Evolutionary conservation across 345 rosid genomes (phyloP), one percentile per base, ranked within the genome.

Genomic region (Eucalyptus marginata): DNA sequence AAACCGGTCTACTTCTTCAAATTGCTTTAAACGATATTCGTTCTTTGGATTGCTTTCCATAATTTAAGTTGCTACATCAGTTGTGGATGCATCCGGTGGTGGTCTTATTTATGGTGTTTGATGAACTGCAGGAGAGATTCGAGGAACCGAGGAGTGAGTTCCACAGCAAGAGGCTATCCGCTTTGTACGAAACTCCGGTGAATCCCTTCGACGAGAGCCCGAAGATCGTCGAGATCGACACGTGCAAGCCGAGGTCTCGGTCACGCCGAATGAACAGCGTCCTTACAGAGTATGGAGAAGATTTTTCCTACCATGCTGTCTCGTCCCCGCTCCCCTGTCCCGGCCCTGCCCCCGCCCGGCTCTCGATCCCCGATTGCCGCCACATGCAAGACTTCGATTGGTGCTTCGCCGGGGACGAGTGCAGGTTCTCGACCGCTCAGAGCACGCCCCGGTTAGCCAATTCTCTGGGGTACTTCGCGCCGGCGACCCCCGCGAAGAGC

Each of bases 141-240:
- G 96, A 94, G 66, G 93, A 94, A 13, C 36, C 92, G 3, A 92
- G 94, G 90, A 91, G 90, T 81, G 91, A 92, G 76, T 90, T 92
- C 33, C 93, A 93, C 89, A 93, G 95, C 91, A 92, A 89, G 88
- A 91, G 91, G 89, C 31, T 92, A 3, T 92, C 93, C 43, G 87
- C 88, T 18, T 88, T 90, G 29, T 68, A 89, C 54, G 94, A 90
- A 20, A 50, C 54, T 44, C 87, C 88, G 58, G 49, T 87, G 64
- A 92, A 71, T 83, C 89, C 88, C 33, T 91, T 87, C 5, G 96
- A 94, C 66, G 94, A 92, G 36, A 94, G 92, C 87, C 92, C 95
- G 5, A 96, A 92, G 88, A 94, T 93, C 40, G 96, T 96, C 13
- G 97, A 96, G 92, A 92, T 94, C 1, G 96, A 94, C 87, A 93